Conservation (phyloP, 2,329 filamentous ascomycete genomes). For the Aspergillus neoniger region DNA sequence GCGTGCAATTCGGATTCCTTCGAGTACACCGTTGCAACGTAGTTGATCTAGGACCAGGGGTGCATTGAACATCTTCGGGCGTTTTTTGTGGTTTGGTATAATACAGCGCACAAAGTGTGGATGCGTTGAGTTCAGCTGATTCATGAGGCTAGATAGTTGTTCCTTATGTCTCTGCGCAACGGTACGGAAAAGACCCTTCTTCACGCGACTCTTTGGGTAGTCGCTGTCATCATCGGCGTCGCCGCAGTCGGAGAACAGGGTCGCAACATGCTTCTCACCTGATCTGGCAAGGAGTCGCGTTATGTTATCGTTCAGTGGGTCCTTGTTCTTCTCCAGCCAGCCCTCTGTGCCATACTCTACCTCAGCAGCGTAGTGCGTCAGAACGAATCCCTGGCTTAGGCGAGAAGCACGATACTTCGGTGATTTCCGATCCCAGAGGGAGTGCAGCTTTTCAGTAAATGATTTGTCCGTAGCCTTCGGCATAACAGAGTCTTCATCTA, state of each 20-base stretch:
- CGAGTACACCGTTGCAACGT: slow-evolving; percentile 98
- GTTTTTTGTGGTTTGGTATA: slow-evolving; percentile 96
- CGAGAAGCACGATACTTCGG: slow-evolving; percentile 88
- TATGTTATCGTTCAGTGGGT: slow-evolving; percentile 95
- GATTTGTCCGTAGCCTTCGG: slow-evolving; percentile 96
- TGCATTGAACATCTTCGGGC: slow-evolving; percentile 87
- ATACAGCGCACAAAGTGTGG: slow-evolving; percentile 99
- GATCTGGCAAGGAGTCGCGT: slow-evolving; percentile 85
- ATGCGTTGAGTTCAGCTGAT: slow-evolving; percentile 89
- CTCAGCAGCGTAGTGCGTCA: slow-evolving; percentile 96
- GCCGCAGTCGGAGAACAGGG: slow-evolving; percentile 83
- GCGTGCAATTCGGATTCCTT: slow-evolving; percentile 93
- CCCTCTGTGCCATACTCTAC: slow-evolving; percentile 94
- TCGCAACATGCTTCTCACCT: slow-evolving; percentile 77
- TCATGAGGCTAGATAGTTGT: slow-evolving; percentile 94
- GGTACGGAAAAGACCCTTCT: slow-evolving; percentile 95
- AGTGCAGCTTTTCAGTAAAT: slow-evolving; percentile 97
- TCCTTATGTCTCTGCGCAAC: slow-evolving; percentile 97
- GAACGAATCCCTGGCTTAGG: slow-evolving; percentile 85
- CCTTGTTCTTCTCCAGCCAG: slow-evolving; percentile 99
- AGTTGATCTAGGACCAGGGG: slow-evolving; percentile 94
- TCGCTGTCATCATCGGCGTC: slow-evolving; percentile 74
- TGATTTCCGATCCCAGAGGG: slow-evolving; percentile 94
- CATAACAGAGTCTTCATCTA: slow-evolving; percentile 98
- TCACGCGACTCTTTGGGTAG: slow-evolving; percentile 75